Evolutionary conservation across 345 rosid species (phyloP).

Genomic region (Rubroshorea leprosula): DNA sequence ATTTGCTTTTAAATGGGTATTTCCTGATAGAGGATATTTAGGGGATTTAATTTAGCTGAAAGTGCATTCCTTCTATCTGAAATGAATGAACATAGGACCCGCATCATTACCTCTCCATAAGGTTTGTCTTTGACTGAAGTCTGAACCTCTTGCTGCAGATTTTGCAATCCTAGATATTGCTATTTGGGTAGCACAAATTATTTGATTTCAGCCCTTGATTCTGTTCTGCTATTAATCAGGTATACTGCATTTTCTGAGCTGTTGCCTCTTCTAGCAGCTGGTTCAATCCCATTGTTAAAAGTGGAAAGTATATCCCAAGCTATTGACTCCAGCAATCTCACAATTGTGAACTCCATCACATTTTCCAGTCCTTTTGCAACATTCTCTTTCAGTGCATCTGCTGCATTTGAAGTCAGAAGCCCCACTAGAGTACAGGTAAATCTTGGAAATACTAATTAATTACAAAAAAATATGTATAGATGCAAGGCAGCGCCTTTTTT

Average conservation of each 20-base stretch:
- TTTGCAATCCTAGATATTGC: neutral
- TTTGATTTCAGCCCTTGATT: neutral
- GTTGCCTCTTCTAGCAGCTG: conserved; percentile 75
- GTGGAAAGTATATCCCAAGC: conserved; percentile 61
- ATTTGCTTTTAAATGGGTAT: neutral
- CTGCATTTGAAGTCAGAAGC: conserved; percentile 71
- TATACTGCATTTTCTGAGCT: conserved; percentile 93
- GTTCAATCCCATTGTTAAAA: conserved; percentile 66
- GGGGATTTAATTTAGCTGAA: no score
- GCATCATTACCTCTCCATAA: no score
- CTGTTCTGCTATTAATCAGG: conserved; percentile 28
- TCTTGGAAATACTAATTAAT: conserved; percentile 8
- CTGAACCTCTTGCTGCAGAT: neutral
- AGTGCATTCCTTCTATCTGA: no score
- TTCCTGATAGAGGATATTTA: no score
- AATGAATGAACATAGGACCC: no score
- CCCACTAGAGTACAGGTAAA: conserved; percentile 84
- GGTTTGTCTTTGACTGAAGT: neutral
- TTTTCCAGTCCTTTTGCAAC: conserved; percentile 74
- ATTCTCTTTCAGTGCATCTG: conserved; percentile 83
- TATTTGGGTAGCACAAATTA: neutral
- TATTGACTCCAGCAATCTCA: conserved; percentile 46
- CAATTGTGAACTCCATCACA: conserved; percentile 58
- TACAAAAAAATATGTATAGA: no score
- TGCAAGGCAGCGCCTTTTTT: no score